phyloP scores from a whole-genome alignment of 306 rosid species.

The Argentina anserina region DNA sequence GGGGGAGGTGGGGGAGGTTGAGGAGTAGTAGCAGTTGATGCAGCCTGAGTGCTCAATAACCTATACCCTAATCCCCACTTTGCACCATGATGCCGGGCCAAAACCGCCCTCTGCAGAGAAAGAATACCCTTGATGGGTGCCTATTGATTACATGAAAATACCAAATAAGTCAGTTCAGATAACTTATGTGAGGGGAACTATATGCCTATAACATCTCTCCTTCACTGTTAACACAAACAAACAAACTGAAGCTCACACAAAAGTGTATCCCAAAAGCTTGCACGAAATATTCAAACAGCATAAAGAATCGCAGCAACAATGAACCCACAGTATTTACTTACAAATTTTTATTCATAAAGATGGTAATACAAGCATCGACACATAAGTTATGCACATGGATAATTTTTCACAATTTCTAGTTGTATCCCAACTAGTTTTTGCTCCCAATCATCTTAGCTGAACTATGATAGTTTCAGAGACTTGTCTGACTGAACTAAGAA shows the following conservation, averaged over 20 bases:
- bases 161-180: slow-evolving; percentile 7
- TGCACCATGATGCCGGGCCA: slow-evolving; percentile 42
- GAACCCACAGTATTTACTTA: neutral
- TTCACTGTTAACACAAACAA: neutral
- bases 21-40: slow-evolving; percentile 48
- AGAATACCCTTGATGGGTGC: slow-evolving; percentile 70
- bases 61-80: slow-evolving; percentile 50
- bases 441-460: neutral
- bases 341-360: neutral
- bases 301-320: neutral
- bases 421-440: neutral
- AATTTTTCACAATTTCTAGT: neutral
- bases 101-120: slow-evolving; percentile 46
- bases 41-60: slow-evolving; percentile 75
- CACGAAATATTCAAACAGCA: neutral
- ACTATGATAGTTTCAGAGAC: neutral
- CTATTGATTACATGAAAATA: slow-evolving; percentile 35
- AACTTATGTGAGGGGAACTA: neutral
- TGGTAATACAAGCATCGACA: neutral
- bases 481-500: neutral
- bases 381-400: neutral
- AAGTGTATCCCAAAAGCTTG: neutral
- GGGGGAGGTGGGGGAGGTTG: slow-evolving; percentile 88
- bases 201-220: neutral
- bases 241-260: neutral